Base-by-base conservation (phyloP, 768 basidiomycete genomes). In the Clathrus columnatus region DNA sequence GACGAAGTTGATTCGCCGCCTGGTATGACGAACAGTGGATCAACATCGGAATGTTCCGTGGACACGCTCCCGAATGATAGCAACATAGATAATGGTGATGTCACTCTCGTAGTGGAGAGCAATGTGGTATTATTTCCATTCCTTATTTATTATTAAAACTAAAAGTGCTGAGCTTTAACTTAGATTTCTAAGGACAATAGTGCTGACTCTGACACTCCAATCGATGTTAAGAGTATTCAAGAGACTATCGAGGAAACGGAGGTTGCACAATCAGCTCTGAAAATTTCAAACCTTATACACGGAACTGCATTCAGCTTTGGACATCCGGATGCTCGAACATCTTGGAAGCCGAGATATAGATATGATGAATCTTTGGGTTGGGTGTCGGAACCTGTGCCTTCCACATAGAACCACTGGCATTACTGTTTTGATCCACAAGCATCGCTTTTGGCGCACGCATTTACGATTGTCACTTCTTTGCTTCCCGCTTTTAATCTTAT, bases 261-360 rank as follows among this genome's bases (percentile, higher is more conserved):
- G 5, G 18, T 24, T 10, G 30, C 46, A n/a, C 54, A 45, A 7
- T 18, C 54, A 16, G 54, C 54, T 11, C 18, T 55, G 21, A 47
- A 55, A 14, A 44, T 48, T 7, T 55, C 54, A n/a, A 55, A 55
- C 18, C n/a, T 55, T 29, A 55, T 55, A 10, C 54, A 55, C 17
- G 46, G 46, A 16, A 55, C 54, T 17, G 54, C 54, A 28, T 55
- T 55, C 26, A 55, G 24, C n/a, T 55, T 29, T 26, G 54, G 54
- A 17, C 44, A 26, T 30, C 54, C 54, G n/a, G 54, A 55, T 30
- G 54, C 54, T 16, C 45, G 54, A 27, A n/a, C 24, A 6, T 46
- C 46, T 8, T 55, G 54, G 54, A 55, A 55, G 21, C 54, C 54
- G 46, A 55, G 48, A 28, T 55, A 55, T 55, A 24, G 36, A n/a